Evolutionary conservation across 139 green algal species (phyloP), one percentile per base, ranked within the genome.

Genomic region (Chlamydomonas incerta): DNA sequence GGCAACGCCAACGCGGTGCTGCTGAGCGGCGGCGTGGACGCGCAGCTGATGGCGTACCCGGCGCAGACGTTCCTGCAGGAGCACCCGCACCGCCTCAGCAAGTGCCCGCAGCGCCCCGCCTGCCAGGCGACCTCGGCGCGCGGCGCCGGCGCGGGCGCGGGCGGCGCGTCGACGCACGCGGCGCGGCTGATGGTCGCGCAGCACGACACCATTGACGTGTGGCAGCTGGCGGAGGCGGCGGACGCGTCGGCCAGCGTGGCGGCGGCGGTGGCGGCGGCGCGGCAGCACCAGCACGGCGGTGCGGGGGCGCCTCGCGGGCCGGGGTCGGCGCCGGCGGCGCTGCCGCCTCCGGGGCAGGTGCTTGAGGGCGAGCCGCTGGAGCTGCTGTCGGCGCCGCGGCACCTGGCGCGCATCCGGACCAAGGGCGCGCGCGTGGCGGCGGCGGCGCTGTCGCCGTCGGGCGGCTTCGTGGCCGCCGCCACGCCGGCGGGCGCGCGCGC

Each of bases 1-100:
- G n/a, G 41, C 41, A 50, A 50, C 41, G 41, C 41, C 41, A 50
- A 50, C 41, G 33, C 85, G 0, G 83, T 96, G 57, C 92, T 98
- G 81, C 67, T 97, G 18, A 95, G 91, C 20, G 97, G 94, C 21
- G 95, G 96, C 33, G 95, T 88, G n/a, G 87, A 90, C 65, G 84
- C 86, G 10, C 87, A 90, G 84, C 81, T 93, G 23, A 73, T 92
- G 9, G 89, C 86, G 1, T 92, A 92, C 65, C 82, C 86, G 55
- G 55, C 23, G 80, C 86, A 2, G 28, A 35, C 47, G 24, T 91
- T 91, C 55, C 74, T 90, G 23, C 80, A 94, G 60, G 87, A 93
- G 87, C 92, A 94, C 74, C 91, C 91, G 18, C 74, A 87, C 3
- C 84, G 92, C 35, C 90, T 96, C 41, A 93, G 88, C 87, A 91